Percentiles rank a stretch among this genome's conserved stretches.
These are phyloP conservation scores for Hemisphaericaspora xylanilytica DNA, from an alignment of 1,139 yeast genomes.

Conservation along the genomic window DNA sequence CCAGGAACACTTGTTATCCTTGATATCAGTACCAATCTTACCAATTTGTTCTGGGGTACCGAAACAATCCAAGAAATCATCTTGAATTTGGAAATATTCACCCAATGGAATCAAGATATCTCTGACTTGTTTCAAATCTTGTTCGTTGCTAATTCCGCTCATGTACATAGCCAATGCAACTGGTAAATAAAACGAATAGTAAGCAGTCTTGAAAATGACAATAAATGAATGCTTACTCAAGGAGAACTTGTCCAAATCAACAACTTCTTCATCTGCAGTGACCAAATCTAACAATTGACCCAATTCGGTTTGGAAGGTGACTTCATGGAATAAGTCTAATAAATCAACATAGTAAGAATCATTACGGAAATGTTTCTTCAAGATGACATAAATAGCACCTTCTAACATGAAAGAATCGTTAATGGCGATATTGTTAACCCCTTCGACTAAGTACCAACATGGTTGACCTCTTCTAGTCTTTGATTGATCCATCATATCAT, in stretches of 20 bases:
- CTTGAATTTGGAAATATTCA: conserved; percentile 98
- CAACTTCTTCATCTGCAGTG: conserved; percentile 95
- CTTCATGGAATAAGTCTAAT: conserved; percentile 88
- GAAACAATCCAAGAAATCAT: conserved; percentile 93
- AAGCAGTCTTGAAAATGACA: conserved; percentile 95
- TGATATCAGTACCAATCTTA: conserved; percentile 97
- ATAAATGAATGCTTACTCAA: conserved; percentile 90
- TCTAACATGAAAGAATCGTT: conserved; percentile 97
- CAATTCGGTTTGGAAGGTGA: conserved; percentile 94
- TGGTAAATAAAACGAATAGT: conserved; percentile 94
- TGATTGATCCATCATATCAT: conserved; percentile 97
- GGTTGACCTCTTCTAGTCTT: conserved; percentile 98
- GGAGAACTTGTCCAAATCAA: conserved; percentile 84
- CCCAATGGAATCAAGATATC: conserved; percentile 93
- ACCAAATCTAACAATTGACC: conserved; percentile 95
- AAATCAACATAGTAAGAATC: conserved; percentile 87
- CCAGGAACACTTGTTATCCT: conserved; percentile 99
- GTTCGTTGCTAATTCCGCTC: conserved; percentile 70
- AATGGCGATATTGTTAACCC: conserved; percentile 90
- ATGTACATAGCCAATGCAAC: conserved; percentile 96
- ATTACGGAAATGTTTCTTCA: conserved; percentile 82
- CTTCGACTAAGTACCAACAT: conserved; percentile 88
- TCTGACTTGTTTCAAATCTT: conserved; percentile 82
- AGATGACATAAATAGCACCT: conserved; percentile 84
- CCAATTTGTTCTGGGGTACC: conserved; percentile 98